Conservation (phyloP, 495 filamentous ascomycete species). For the Antarctomyces pellizariae region DNA sequence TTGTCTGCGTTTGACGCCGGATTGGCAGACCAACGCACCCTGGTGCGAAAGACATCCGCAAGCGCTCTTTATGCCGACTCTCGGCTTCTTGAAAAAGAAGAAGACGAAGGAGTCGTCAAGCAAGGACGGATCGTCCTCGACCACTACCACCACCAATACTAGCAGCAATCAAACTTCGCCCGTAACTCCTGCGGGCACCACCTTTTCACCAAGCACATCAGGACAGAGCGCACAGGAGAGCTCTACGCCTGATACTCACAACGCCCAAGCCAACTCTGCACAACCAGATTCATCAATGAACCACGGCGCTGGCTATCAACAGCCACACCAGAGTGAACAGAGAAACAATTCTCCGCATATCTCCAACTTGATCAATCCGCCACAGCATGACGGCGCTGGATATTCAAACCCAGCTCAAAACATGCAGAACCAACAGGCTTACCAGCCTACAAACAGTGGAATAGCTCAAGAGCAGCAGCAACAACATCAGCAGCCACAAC, state of each 20-base stretch:
- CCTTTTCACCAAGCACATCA: conserved; percentile 11
- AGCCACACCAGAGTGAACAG: too few species aligned
- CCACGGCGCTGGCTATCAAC: conserved; percentile 17
- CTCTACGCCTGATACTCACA: conserved; percentile 18
- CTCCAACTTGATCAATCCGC: conserved; percentile 43
- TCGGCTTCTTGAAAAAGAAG: conserved; percentile 92
- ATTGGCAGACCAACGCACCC: too few species aligned
- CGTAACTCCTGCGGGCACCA: conserved; percentile 21
- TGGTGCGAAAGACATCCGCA: too few species aligned
- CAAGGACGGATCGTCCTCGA: conserved; percentile 26
- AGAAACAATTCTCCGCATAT: conserved; percentile 46
- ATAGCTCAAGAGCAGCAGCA: conserved; percentile 3
- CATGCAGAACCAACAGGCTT: background rate
- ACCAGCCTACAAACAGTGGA: background rate
- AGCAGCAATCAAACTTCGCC: conserved; percentile 37
- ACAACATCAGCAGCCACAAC: conserved; percentile 10
- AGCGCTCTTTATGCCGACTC: conserved; percentile 34
- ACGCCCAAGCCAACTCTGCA: conserved; percentile 9
- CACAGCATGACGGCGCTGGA: conserved; percentile 12
- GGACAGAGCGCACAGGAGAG: conserved; percentile 14
- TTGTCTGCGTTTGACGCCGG: too few species aligned
- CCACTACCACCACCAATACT: conserved; percentile 30
- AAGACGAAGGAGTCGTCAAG: conserved; percentile 62
- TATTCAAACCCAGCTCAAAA: conserved; percentile 7
- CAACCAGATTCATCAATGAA: conserved; percentile 1